Evolutionary conservation across 148 eudicot species (phyloP).

Genomic region (Dysphania ambrosioides): DNA sequence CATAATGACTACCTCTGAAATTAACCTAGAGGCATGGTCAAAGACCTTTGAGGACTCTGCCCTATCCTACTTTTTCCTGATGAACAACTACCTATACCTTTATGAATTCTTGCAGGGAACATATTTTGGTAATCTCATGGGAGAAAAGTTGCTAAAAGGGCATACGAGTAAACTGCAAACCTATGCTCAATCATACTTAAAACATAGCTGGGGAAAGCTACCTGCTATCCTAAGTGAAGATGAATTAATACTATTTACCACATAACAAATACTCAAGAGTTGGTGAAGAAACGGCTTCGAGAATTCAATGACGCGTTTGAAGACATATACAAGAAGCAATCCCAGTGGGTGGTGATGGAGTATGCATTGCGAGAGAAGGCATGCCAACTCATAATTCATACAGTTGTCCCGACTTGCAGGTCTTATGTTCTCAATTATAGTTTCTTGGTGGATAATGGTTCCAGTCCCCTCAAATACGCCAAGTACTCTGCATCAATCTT

Average conservation of each 20-base stretch:
- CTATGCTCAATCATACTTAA: constrained; percentile 41
- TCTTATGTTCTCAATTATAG: constrained; percentile 43
- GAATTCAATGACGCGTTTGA: constrained; percentile 58
- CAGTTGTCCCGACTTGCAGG: constrained; percentile 54
- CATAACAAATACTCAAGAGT: constrained; percentile 33
- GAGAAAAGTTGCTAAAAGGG: constrained; percentile 45
- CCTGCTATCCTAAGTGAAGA: constrained; percentile 47
- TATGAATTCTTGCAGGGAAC: constrained; percentile 43
- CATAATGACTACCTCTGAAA: constrained; percentile 52
- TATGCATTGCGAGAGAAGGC: constrained; percentile 46
- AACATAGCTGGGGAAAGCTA: constrained; percentile 72
- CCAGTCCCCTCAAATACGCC: constrained; percentile 38
- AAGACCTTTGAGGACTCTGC: constrained; percentile 44
- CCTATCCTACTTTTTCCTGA: constrained; percentile 62
- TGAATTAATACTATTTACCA: constrained; percentile 40
- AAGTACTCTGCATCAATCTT: constrained; percentile 48
- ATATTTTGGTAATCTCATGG: constrained; percentile 63
- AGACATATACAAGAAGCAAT: constrained; percentile 49
- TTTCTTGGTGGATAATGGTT: constrained; percentile 36
- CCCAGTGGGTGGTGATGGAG: constrained; percentile 54
- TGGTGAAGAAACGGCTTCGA: constrained; percentile 51
- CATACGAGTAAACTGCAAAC: constrained; percentile 37
- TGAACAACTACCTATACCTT: constrained; percentile 71
- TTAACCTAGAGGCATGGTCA: constrained; percentile 68
- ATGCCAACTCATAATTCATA: constrained; percentile 46